These are phyloP conservation scores for Colletotrichum destructivum DNA, from an alignment of 2,329 filamentous ascomycete species.

Conservation along the genomic window DNA sequence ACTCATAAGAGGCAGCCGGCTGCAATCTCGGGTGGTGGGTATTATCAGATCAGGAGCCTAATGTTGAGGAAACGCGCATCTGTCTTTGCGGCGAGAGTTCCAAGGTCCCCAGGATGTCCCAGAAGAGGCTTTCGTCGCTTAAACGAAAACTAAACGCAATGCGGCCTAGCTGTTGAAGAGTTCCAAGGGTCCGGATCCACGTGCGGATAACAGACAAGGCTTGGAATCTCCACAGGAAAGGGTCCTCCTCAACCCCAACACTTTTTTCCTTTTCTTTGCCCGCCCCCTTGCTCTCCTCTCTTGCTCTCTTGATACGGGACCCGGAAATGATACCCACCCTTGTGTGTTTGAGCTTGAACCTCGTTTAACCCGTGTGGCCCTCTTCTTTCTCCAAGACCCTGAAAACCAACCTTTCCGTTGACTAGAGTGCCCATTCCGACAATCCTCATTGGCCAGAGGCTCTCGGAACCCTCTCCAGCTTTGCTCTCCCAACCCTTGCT, in stretches of 20 bases:
- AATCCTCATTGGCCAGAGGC: slow-evolving; percentile 13
- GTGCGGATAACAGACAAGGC: slow-evolving; percentile 17
- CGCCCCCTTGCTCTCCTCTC: slow-evolving; percentile 16
- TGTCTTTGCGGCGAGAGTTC: neutral
- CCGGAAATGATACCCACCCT: slow-evolving; percentile 27
- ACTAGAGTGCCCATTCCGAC: slow-evolving; percentile 8
- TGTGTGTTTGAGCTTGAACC: slow-evolving; percentile 35
- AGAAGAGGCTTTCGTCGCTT: slow-evolving; percentile 31
- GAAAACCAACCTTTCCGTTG: slow-evolving; percentile 21
- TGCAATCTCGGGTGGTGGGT: slow-evolving; percentile 34
- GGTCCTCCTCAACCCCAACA: slow-evolving; percentile 38
- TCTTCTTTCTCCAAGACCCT: slow-evolving; percentile 22
- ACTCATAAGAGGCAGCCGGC: slow-evolving; percentile 24
- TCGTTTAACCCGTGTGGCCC: slow-evolving; percentile 14
- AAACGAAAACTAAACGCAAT: slow-evolving; percentile 17
- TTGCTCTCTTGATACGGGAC: neutral
- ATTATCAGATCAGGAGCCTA: neutral
- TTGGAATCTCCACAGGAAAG: slow-evolving; percentile 26
- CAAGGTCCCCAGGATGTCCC: slow-evolving; percentile 1
- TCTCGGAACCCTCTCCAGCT: slow-evolving; percentile 7
- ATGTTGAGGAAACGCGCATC: slow-evolving; percentile 39
- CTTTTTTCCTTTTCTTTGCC: slow-evolving; percentile 14
- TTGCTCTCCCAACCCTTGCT: slow-evolving; percentile 19
- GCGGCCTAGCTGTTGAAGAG: neutral
- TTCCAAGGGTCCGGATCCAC: slow-evolving; percentile 36